phyloP scores from a whole-genome alignment of 176 grass and related monocot genomes.

The Zea luxurians region DNA sequence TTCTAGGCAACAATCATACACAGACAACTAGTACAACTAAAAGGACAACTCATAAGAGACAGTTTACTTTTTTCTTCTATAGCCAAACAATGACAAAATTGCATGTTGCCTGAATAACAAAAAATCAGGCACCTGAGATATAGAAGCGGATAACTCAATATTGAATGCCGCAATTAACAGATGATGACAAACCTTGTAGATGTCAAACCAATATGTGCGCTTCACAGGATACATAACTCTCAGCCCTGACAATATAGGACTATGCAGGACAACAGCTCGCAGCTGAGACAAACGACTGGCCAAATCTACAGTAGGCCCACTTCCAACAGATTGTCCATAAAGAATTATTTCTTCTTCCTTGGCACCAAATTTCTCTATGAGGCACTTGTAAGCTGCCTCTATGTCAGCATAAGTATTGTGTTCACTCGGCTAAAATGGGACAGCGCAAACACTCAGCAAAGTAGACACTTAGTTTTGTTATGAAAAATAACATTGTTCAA shows the following conservation, averaged over 20 bases:
- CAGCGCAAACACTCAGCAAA: slow-evolving; percentile 10
- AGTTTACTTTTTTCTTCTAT: neutral
- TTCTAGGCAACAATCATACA: neutral
- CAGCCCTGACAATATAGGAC: slow-evolving; percentile 87
- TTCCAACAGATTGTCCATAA: slow-evolving; percentile 93
- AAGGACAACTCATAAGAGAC: neutral
- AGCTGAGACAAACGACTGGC: slow-evolving; percentile 64
- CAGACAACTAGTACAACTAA: neutral
- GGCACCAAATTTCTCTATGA: slow-evolving; percentile 69
- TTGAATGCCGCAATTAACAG: slow-evolving; percentile 11
- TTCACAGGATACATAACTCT: slow-evolving; percentile 98
- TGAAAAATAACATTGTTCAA: neutral
- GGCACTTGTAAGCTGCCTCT: slow-evolving; percentile 85
- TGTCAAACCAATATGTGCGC: slow-evolving; percentile 94
- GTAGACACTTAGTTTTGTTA: neutral
- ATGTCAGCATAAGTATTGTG: slow-evolving; percentile 90
- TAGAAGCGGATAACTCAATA: neutral
- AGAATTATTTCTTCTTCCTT: slow-evolving; percentile 94
- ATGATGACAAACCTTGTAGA: slow-evolving; percentile 80
- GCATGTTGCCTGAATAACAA: neutral
- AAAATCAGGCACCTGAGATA: neutral
- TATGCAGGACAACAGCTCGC: slow-evolving; percentile 80
- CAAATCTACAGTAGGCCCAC: slow-evolving; percentile 86
- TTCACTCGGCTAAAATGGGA: slow-evolving; percentile 70
- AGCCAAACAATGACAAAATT: neutral